These are phyloP conservation scores for Tricholoma flavovirens DNA, from an alignment of 768 basidiomycete species.

Conservation along the genomic window DNA sequence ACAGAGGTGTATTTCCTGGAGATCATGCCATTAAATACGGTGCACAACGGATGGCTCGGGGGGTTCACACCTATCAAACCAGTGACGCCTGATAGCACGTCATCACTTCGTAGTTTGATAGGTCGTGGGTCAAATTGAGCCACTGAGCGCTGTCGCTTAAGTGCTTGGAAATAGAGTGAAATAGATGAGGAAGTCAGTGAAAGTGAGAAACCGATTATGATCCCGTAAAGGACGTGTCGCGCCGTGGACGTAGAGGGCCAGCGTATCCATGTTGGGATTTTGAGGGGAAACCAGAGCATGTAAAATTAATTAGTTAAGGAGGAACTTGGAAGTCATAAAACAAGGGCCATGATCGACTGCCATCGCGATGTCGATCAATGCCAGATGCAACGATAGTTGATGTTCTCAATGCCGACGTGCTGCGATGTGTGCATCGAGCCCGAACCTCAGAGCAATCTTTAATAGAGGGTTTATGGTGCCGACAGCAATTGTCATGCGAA, in stretches of 20 bases:
- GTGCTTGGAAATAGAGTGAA: slow-evolving; percentile 44
- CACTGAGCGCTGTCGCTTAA: slow-evolving; percentile 39
- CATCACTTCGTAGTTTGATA: slow-evolving; percentile 70
- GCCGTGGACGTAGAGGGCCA: slow-evolving; percentile 31
- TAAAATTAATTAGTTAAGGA: slow-evolving; percentile 1
- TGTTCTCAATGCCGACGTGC: neutral
- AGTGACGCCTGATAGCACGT: slow-evolving; percentile 72
- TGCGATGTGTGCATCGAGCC: too few relatives aligned
- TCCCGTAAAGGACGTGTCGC: slow-evolving; percentile 34
- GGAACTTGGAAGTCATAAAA: slow-evolving; percentile 9
- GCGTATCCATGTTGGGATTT: slow-evolving; percentile 27
- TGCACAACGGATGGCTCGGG: neutral
- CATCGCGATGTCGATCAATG: slow-evolving; percentile 3
- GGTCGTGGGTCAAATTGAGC: slow-evolving; percentile 42
- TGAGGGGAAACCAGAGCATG: slow-evolving; percentile 19
- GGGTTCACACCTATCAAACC: slow-evolving; percentile 71
- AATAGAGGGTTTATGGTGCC: too few relatives aligned
- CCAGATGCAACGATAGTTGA: neutral
- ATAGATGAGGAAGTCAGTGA: slow-evolving; percentile 69
- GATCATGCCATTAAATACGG: neutral
- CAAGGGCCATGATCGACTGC: slow-evolving; percentile 1
- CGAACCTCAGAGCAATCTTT: too few relatives aligned
- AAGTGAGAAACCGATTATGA: slow-evolving; percentile 72
- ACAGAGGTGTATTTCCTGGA: slow-evolving; percentile 88
- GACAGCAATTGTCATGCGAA: too few relatives aligned